phyloP scores from a whole-genome alignment of 2,329 filamentous ascomycete species.

The Chalaropsis thielavioides region DNA sequence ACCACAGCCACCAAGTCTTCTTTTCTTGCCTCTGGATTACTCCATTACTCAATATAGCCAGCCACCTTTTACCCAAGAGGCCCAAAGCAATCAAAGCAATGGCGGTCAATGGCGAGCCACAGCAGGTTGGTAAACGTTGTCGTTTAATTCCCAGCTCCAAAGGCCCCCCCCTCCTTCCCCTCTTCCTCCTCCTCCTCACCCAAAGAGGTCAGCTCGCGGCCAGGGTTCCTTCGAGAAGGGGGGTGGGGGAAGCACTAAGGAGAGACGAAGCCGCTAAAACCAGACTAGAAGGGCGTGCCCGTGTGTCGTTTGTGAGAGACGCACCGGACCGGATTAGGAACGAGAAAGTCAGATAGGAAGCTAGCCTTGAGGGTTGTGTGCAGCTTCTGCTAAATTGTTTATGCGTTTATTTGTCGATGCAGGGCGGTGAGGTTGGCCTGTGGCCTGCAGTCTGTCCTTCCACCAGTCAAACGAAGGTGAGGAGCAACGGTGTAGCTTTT shows the following conservation, averaged over 20 bases:
- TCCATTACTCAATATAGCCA: background rate
- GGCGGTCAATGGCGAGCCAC: background rate
- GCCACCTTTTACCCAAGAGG: background rate
- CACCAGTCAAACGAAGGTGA: background rate
- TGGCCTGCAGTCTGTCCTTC: background rate
- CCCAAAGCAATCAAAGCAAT: background rate
- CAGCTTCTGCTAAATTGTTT: no score
- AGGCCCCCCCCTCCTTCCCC: background rate
- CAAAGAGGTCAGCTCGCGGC: background rate
- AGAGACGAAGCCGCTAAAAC: background rate
- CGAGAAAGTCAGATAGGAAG: background rate
- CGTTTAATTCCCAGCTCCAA: background rate
- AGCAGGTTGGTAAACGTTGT: background rate
- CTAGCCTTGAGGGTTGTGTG: no score
- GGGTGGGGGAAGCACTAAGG: background rate
- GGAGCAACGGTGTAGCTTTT: background rate
- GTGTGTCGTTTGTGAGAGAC: background rate
- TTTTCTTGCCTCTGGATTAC: background rate
- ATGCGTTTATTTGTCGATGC: background rate
- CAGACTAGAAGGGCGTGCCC: background rate
- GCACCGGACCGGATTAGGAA: conserved; percentile 2
- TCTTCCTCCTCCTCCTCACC: no score
- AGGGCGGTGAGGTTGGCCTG: background rate
- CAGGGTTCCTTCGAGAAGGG: conserved; percentile 1
- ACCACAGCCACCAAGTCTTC: background rate